Evolutionary conservation across 192 early-diverging fungal genomes (phyloP).

Genomic region (Entomortierella parvispora): DNA sequence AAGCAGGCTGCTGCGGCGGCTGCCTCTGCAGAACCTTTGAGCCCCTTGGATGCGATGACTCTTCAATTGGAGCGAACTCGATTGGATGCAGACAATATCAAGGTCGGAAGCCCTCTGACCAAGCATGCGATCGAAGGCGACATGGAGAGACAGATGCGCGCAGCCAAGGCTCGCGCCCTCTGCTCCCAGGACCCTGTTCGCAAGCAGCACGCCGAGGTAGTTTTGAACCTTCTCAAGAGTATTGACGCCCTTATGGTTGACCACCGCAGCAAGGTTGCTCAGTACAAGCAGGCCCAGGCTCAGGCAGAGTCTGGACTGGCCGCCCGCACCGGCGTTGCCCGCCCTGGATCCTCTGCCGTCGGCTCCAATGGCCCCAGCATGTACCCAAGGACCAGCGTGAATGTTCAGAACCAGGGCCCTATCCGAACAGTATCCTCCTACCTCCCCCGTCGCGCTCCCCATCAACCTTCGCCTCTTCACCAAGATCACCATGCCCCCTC

Average conservation of each 20-base stretch:
- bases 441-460: constrained; percentile 25
- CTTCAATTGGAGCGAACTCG: constrained; percentile 26
- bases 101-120: constrained; percentile 11
- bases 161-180: constrained; percentile 30
- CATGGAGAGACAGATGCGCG: constrained; percentile 20
- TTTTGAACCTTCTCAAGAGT: constrained; percentile 37
- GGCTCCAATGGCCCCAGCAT: neutral
- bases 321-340: neutral
- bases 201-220: constrained; percentile 39
- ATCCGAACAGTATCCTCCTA: constrained; percentile 50
- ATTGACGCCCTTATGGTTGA: constrained; percentile 39
- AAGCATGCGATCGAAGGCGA: constrained; percentile 22
- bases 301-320: constrained; percentile 1
- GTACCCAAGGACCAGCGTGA: constrained; percentile 25
- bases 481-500: constrained; percentile 17
- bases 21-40: constrained; percentile 9
- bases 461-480: constrained; percentile 30
- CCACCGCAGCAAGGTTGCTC: constrained; percentile 25
- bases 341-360: neutral
- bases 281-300: constrained; percentile 15
- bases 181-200: constrained; percentile 35
- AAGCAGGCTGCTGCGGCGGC: constrained; percentile 24
- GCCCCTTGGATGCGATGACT: constrained; percentile 40
- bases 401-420: constrained; percentile 40
- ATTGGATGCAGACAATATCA: constrained; percentile 9